A percentile compares a stretch with the other conserved stretches of the same genome.
Conservation (phyloP, 768 basidiomycete species). For the Lentinus tigrinus region DNA sequence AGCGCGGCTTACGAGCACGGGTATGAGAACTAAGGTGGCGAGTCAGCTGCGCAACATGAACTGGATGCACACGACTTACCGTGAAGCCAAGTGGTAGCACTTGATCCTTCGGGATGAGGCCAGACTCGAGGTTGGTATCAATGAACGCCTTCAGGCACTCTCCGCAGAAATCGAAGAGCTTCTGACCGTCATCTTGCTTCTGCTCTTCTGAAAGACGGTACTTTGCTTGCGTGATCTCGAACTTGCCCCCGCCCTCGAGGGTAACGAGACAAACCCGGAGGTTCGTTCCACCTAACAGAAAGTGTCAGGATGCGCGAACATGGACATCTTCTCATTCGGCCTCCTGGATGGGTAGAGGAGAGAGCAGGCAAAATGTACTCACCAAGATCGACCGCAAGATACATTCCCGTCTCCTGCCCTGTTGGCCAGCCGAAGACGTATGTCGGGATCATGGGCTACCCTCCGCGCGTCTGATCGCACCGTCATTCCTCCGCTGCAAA, state of each 20-base stretch:
- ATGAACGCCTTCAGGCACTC: slow-evolving; percentile 90
- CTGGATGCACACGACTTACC: slow-evolving; percentile 46
- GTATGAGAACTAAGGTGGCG: slow-evolving; percentile 78
- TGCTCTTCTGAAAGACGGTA: slow-evolving; percentile 97
- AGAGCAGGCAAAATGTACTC: slow-evolving; percentile 26
- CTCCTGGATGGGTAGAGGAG: not conserved
- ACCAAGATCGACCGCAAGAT: slow-evolving; percentile 88
- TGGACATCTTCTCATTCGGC: too few relatives aligned
- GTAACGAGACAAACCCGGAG: slow-evolving; percentile 97
- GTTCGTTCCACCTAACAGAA: slow-evolving; percentile 79
- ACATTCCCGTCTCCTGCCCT: slow-evolving; percentile 86
- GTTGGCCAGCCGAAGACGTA: slow-evolving; percentile 96
- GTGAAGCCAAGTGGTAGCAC: slow-evolving; percentile 89
- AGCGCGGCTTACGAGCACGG: slow-evolving; percentile 73
- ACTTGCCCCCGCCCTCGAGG: slow-evolving; percentile 89
- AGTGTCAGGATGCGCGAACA: not conserved
- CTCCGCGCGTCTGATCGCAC: not conserved
- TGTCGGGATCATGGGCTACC: slow-evolving; percentile 93
- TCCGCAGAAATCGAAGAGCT: slow-evolving; percentile 96
- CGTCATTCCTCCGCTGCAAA: not conserved
- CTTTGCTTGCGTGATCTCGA: slow-evolving; percentile 97
- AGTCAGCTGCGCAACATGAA: slow-evolving; percentile 8
- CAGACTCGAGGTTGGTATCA: slow-evolving; percentile 62
- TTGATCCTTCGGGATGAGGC: slow-evolving; percentile 50
- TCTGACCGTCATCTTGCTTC: slow-evolving; percentile 95